Evolutionary conservation across 1,284 basidiomycete genomes (phyloP).

Genomic region (Trichosporon sp.): DNA sequence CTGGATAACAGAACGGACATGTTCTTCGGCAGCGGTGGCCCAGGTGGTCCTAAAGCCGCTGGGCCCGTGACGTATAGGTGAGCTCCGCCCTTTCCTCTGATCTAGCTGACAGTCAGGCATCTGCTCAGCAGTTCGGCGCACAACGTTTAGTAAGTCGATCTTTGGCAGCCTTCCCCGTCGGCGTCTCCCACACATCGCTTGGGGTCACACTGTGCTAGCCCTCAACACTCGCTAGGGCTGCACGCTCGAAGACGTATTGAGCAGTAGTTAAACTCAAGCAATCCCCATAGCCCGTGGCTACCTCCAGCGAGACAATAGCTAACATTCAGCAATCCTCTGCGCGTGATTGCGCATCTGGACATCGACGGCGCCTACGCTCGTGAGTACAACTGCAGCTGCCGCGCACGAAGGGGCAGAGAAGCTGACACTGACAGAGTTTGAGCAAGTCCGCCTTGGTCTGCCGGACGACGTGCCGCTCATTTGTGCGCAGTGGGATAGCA

Average conservation of each 20-base stretch:
- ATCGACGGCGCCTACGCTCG: slow-evolving; percentile 85
- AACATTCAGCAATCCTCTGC: slow-evolving; percentile 34
- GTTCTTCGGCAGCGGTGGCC: neutral
- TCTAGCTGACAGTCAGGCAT: neutral
- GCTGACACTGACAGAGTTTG: slow-evolving; percentile 57
- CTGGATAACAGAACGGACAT: neutral
- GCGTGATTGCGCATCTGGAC: slow-evolving; percentile 78
- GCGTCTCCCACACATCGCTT: neutral
- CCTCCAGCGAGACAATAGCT: neutral
- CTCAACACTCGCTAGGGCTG: no score
- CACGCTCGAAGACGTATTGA: no score
- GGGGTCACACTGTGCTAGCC: neutral
- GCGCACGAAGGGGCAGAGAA: no score
- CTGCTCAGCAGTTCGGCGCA: neutral
- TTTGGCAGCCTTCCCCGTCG: neutral
- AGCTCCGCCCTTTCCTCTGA: neutral
- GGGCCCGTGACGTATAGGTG: neutral
- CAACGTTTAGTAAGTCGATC: neutral
- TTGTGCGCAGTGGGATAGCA: slow-evolving; percentile 82
- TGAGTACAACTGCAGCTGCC: slow-evolving; percentile 15
- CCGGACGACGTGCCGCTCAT: slow-evolving; percentile 71
- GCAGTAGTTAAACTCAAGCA: no score
- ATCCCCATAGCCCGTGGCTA: no score
- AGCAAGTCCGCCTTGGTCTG: slow-evolving; percentile 72
- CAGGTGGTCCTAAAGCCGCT: neutral